Conservation (phyloP, 371 early-diverging fungal genomes). For the Apophysomyces variabilis region DNA sequence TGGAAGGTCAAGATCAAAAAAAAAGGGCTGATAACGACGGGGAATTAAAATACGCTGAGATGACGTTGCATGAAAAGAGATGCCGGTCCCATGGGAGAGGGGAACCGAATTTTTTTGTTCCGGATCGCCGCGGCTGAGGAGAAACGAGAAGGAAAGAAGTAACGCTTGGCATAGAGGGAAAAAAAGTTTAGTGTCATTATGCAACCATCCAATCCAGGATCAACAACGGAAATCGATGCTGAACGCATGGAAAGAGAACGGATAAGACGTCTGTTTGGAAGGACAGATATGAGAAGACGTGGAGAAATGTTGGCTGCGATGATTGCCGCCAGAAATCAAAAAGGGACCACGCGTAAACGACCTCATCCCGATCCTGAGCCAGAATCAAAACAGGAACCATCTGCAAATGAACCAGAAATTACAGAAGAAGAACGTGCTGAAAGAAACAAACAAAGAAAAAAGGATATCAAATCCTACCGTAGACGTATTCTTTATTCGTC, state of each 20-base stretch:
- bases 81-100: too few relatives aligned
- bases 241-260: conserved; percentile 7
- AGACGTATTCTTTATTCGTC: conserved; percentile 13
- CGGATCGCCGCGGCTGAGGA: background rate
- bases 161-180: background rate
- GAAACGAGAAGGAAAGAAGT: background rate
- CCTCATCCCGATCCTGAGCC: background rate
- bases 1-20: too few relatives aligned
- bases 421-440: conserved; percentile 13
- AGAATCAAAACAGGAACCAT: conserved; percentile 6
- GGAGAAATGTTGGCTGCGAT: conserved; percentile 8
- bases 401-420: background rate
- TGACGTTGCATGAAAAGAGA: background rate
- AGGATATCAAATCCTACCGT: conserved; percentile 15
- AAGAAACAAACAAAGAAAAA: conserved; percentile 14
- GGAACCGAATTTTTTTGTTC: background rate
- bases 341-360: conserved; percentile 10
- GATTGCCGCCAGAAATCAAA: conserved; percentile 8
- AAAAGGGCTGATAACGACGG: too few relatives aligned
- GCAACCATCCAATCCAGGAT: conserved; percentile 1
- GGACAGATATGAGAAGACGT: conserved; percentile 14
- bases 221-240: background rate
- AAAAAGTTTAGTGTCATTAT: background rate
- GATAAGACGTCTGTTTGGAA: conserved; percentile 9
- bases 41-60: background rate